These are phyloP conservation scores for Apophysomyces ossiformis DNA, from an alignment of 371 early-diverging fungal genomes.

Conservation along the genomic window DNA sequence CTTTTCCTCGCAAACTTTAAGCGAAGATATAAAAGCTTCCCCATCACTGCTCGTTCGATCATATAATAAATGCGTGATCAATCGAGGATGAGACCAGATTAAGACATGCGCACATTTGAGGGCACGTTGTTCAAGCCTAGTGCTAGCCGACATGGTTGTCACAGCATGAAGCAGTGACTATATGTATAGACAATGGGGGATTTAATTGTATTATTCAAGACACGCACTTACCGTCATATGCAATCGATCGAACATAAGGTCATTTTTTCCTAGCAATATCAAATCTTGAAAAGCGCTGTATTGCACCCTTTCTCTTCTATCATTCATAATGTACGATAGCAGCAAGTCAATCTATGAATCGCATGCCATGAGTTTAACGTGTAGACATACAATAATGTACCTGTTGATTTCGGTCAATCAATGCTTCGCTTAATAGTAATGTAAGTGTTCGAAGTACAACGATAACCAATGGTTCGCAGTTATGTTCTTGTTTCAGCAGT, in stretches of 20 bases:
- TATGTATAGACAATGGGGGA: not conserved
- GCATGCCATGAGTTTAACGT: too few species aligned
- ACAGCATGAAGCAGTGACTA: conserved; percentile 6
- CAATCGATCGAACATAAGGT: conserved; percentile 34
- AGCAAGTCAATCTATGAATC: conserved; percentile 42
- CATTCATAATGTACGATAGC: conserved; percentile 35
- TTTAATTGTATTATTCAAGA: not conserved
- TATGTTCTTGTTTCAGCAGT: conserved; percentile 42
- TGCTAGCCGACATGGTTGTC: conserved; percentile 1
- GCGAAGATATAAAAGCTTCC: conserved; percentile 10
- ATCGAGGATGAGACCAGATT: not conserved
- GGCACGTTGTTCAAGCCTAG: not conserved
- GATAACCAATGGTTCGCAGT: conserved; percentile 43
- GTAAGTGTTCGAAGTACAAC: conserved; percentile 56
- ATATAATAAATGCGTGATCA: not conserved
- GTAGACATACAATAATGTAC: conserved; percentile 16
- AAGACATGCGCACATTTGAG: conserved; percentile 5
- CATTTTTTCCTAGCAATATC: conserved; percentile 32
- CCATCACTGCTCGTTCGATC: not conserved
- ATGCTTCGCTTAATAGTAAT: conserved; percentile 48
- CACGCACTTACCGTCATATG: conserved; percentile 30
- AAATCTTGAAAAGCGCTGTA: conserved; percentile 38
- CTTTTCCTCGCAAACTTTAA: conserved; percentile 20
- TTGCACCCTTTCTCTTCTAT: conserved; percentile 34
- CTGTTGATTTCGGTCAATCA: conserved; percentile 57